Evolutionary conservation across 768 basidiomycete genomes (phyloP).

Genomic region (Piloderma croceum): DNA sequence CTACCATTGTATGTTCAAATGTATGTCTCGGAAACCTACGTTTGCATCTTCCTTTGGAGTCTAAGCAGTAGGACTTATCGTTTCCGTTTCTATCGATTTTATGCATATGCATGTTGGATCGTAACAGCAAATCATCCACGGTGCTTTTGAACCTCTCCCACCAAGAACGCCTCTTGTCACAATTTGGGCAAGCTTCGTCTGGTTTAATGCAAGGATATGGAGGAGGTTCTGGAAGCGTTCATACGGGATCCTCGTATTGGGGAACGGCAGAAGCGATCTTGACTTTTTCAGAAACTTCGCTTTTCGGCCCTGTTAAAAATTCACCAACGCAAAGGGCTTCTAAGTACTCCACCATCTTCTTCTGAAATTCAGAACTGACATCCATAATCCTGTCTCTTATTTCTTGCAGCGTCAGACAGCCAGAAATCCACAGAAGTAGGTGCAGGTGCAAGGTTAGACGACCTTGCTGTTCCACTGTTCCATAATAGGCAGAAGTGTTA

Average conservation of each 20-base stretch:
- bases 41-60: constrained; percentile 27
- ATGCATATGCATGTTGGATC: constrained; percentile 28
- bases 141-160: constrained; percentile 11
- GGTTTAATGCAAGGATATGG: constrained; percentile 7
- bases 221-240: constrained; percentile 19
- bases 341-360: constrained; percentile 22
- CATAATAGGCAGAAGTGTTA: constrained; percentile 27
- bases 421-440: constrained; percentile 22
- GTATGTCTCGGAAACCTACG: constrained; percentile 27
- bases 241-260: constrained; percentile 16
- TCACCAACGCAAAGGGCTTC: constrained; percentile 27
- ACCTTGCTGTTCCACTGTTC: constrained; percentile 37
- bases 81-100: constrained; percentile 10
- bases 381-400: constrained; percentile 24
- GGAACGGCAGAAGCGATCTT: background rate
- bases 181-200: constrained; percentile 15
- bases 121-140: constrained; percentile 25
- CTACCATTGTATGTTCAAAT: constrained; percentile 17
- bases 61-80: no score
- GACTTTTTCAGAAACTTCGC: constrained; percentile 10
- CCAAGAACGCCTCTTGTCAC: constrained; percentile 12
- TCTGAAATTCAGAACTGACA: constrained; percentile 18
- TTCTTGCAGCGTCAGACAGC: constrained; percentile 24
- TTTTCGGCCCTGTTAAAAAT: constrained; percentile 20
- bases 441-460: constrained; percentile 27